phyloP scores from a whole-genome alignment of 192 early-diverging fungal genomes.

The Coemansia sp. region DNA sequence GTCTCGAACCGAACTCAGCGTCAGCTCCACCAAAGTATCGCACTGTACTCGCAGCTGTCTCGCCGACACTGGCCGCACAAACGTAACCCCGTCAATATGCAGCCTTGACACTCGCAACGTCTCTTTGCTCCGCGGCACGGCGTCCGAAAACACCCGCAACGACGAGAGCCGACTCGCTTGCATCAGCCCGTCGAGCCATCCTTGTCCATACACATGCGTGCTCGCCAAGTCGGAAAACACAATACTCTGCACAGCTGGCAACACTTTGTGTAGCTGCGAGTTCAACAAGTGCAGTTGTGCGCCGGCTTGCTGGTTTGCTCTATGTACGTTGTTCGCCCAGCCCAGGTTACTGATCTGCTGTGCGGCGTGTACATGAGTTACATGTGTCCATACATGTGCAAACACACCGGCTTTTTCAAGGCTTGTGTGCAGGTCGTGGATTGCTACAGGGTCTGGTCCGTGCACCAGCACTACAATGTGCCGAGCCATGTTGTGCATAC shows the following conservation, averaged over 20 bases:
- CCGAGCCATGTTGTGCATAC: background rate
- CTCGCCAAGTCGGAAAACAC: constrained; percentile 5
- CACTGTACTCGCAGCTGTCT: background rate
- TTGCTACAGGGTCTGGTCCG: background rate
- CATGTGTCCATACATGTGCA: background rate
- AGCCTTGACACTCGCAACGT: background rate
- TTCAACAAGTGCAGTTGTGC: background rate
- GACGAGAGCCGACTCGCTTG: constrained; percentile 7
- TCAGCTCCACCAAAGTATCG: background rate
- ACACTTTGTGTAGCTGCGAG: background rate
- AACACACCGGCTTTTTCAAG: background rate
- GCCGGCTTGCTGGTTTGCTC: background rate
- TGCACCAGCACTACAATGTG: constrained; percentile 5
- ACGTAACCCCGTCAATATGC: constrained; percentile 6
- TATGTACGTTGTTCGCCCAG: background rate
- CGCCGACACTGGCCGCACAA: background rate
- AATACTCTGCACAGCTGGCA: constrained; percentile 14
- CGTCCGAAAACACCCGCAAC: constrained; percentile 6
- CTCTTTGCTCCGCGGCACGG: background rate
- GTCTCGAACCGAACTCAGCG: background rate
- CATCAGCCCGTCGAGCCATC: constrained; percentile 12
- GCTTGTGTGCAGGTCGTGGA: background rate
- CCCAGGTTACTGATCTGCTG: background rate
- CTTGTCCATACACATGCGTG: background rate
- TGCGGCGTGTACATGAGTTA: background rate